Conservation (phyloP, 225 moss, liverwort and hornwort species). For the Marchantia paleacea region DNA sequence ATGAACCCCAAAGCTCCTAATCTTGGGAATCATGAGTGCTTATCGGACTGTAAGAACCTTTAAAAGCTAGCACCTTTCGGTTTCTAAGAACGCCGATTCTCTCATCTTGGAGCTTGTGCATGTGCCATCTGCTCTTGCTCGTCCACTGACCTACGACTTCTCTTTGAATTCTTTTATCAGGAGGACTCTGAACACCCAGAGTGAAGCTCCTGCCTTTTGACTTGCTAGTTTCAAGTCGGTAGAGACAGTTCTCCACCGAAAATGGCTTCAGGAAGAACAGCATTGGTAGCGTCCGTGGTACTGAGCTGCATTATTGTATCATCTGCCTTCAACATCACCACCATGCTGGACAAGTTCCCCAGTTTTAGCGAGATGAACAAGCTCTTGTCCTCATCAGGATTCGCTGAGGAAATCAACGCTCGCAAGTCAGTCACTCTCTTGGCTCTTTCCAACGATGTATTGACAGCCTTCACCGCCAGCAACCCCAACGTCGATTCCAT, state of each 20-base stretch:
- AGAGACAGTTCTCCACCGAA: too few species aligned
- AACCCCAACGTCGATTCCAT: not conserved
- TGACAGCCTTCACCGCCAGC: not conserved
- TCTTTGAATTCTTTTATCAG: too few species aligned
- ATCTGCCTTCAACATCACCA: slow-evolving; percentile 22
- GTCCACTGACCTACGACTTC: not conserved
- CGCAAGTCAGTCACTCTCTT: slow-evolving; percentile 25
- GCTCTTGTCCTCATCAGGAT: slow-evolving; percentile 22
- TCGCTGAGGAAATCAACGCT: slow-evolving; percentile 23
- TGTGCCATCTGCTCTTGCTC: not conserved
- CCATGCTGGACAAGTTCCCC: slow-evolving; percentile 12
- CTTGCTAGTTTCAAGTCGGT: too few species aligned
- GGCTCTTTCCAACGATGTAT: slow-evolving; percentile 6
- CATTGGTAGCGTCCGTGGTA: not conserved
- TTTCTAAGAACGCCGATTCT: not conserved
- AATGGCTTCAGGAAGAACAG: not conserved
- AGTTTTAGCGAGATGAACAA: slow-evolving; percentile 24
- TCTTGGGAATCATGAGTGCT: too few species aligned
- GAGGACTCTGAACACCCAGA: too few species aligned
- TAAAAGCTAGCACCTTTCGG: too few species aligned
- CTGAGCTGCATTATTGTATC: not conserved
- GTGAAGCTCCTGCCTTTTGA: too few species aligned
- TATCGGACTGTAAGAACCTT: too few species aligned
- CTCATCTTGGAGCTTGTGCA: not conserved
- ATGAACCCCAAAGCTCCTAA: too few species aligned